Base-by-base conservation (phyloP, 202 grass and related monocot species). In the Panicum hallii region DNA sequence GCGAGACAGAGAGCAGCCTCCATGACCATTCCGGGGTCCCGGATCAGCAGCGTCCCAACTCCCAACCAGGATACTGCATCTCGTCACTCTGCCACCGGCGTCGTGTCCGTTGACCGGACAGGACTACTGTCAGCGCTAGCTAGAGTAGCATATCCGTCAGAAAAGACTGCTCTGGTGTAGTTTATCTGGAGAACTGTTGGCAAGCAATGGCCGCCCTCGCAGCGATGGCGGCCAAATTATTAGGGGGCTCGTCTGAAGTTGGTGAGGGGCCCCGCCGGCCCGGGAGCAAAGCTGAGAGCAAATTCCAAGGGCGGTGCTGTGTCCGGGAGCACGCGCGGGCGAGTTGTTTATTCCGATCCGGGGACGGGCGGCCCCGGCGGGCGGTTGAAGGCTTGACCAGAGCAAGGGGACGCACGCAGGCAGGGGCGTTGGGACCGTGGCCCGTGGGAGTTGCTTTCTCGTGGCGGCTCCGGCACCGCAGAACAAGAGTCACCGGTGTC, bases 281-380 rank as follows among this genome's bases (percentile, higher is more conserved):
- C 26, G 40, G 63, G 7, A 26, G 57, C 57, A 42, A 40, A 45
- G 41, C 14, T 9, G 47, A 80, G 57, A 54, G 67, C 13, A 30
- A n/a, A 49, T 60, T 61, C 76, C 75, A 64, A 80, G 69, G 69
- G n/a, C 38, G 52, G 75, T 74, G n/a, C 0, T 49, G 61, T 44
- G 81, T 74, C 13, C 30, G 20, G 66, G 19, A 57, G 87, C 81
- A 74, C 22, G 68, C 50, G 15, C 42, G 32, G 38, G 75, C 5
- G 30, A 34, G 43, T 84, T 79, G 61, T 89, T 84, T 88, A 79
- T 84, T 54, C 10, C 26, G 20, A 68, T 26, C 2, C 47, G 32
- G 63, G 19, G 32, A n/a, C 2, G 16, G 52, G 28, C 20, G 48
- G 11, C 45, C 45, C 45, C 47, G 47, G 47, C 12, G 50, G 0